Conservation (phyloP, 2,329 filamentous ascomycete species). For the Aspergillus cejpii region DNA sequence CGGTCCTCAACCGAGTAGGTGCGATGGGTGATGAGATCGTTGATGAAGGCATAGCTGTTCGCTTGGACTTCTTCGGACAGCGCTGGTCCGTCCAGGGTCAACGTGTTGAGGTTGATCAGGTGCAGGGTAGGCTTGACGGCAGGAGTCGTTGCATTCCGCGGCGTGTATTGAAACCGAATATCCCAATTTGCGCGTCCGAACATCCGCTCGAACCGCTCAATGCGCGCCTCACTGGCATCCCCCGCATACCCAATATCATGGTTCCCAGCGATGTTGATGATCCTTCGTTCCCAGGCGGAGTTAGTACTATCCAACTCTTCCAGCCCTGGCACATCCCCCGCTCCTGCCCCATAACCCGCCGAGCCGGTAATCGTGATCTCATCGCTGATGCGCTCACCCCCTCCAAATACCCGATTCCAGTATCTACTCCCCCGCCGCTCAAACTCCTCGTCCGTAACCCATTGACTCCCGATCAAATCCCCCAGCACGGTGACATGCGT, state of each 20-base stretch:
- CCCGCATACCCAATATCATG: slow-evolving; percentile 96
- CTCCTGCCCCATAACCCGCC: slow-evolving; percentile 37
- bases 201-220: slow-evolving; percentile 71
- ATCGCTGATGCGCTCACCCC: slow-evolving; percentile 55
- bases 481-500: slow-evolving; percentile 86
- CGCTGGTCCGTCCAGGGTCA: slow-evolving; percentile 86
- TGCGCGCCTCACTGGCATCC: slow-evolving; percentile 68
- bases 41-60: slow-evolving; percentile 67
- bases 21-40: slow-evolving; percentile 53
- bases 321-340: slow-evolving; percentile 22
- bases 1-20: slow-evolving; percentile 55
- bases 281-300: slow-evolving; percentile 60
- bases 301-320: slow-evolving; percentile 32
- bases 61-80: slow-evolving; percentile 60
- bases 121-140: slow-evolving; percentile 58
- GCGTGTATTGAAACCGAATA: slow-evolving; percentile 61
- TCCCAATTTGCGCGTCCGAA: slow-evolving; percentile 93
- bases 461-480: slow-evolving; percentile 89
- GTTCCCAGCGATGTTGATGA: slow-evolving; percentile 90
- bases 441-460: slow-evolving; percentile 85
- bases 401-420: slow-evolving; percentile 74
- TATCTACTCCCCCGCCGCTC: slow-evolving; percentile 63
- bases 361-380: slow-evolving; percentile 32
- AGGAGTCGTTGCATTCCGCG: background rate
- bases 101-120: slow-evolving; percentile 79